Conservation (phyloP, 2,329 filamentous ascomycete species). For the Sclerotinia subarctica region DNA sequence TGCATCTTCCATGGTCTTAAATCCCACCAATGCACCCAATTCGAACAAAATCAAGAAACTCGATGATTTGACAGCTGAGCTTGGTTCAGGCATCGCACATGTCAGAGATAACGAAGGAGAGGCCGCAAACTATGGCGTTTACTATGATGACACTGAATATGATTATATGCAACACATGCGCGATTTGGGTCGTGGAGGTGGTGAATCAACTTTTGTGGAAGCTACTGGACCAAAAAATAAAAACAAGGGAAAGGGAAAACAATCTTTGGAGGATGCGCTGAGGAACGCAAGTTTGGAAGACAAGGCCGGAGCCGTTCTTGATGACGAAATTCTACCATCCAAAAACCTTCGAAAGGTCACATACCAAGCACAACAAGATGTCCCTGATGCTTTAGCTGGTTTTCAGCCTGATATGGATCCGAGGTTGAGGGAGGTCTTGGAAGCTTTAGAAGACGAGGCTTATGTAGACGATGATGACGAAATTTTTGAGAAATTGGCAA, state of each 20-base stretch:
- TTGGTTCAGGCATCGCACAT: slow-evolving; percentile 61
- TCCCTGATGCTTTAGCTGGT: slow-evolving; percentile 86
- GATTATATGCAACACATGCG: slow-evolving; percentile 99
- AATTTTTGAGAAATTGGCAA: slow-evolving; percentile 73
- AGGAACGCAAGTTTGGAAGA: slow-evolving; percentile 57
- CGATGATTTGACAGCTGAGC: slow-evolving; percentile 71
- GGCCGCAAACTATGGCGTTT: slow-evolving; percentile 89
- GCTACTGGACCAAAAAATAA: slow-evolving; percentile 59
- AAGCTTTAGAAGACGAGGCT: slow-evolving; percentile 91
- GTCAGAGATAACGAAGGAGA: slow-evolving; percentile 92
- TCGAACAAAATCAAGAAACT: slow-evolving; percentile 62
- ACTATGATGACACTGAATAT: slow-evolving; percentile 91
- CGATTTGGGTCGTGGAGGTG: slow-evolving; percentile 68
- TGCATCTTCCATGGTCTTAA: slow-evolving; percentile 87
- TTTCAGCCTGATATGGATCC: slow-evolving; percentile 99
- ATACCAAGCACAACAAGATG: slow-evolving; percentile 89
- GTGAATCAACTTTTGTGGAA: slow-evolving; percentile 81
- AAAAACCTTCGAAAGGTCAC: slow-evolving; percentile 73
- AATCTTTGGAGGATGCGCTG: slow-evolving; percentile 79
- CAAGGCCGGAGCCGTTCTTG: slow-evolving; percentile 57
- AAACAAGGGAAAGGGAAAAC: slow-evolving; percentile 70
- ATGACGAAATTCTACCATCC: slow-evolving; percentile 72
- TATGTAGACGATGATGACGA: slow-evolving; percentile 83
- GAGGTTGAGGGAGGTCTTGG: slow-evolving; percentile 80
- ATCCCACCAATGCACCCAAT: slow-evolving; percentile 56